Base-by-base conservation (phyloP, 768 basidiomycete species). In the Pleurotus djamor region DNA sequence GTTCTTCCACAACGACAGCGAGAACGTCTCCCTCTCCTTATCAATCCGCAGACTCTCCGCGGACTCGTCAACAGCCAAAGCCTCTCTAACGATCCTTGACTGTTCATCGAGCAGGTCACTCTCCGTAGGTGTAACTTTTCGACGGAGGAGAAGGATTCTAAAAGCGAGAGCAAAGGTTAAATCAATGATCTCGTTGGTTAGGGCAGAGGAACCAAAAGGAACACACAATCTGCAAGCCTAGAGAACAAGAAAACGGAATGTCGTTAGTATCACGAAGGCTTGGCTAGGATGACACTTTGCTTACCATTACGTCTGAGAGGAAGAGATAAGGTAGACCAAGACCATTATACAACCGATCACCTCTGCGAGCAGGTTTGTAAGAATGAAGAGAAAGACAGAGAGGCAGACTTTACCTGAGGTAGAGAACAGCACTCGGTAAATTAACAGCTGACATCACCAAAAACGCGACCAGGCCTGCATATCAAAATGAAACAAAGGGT, bases 181-280 rank as follows among this genome's bases (percentile, higher is more conserved):
- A 37, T 14, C 28, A 37, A 4, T 5, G 13, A 37, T n/a, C 21
- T 28, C 21, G 21, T 28, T 28, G 37, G 43, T 5, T 7, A 1
- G 41, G 44, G 36, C 13, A n/a, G 10, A 54, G 49, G 34, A 21
- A 13, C 16, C 48, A 21, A 10, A 32, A 14, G 49, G 34, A 16
- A 66, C 69, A 60, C 52, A 67, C 69, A 68, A 48, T 43, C 67
- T 65, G 52, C 69, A 70, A 35, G 66, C 67, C 69, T 68, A 45
- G 21, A 28, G 21, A 3, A 28, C 21, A 28, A 4, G 48, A n/a
- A 41, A 41, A 41, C n/a, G 9, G 38, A 41, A 13, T 36, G n/a
- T 16, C 37, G 16, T 34, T 35, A 55, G 36, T 52, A 45, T 60
- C 32, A 43, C 33, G 14, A 33, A 28, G 7, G 7, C 45, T 14